Base-by-base conservation (phyloP, 1,284 basidiomycete species). In the Puccinia polysora region DNA sequence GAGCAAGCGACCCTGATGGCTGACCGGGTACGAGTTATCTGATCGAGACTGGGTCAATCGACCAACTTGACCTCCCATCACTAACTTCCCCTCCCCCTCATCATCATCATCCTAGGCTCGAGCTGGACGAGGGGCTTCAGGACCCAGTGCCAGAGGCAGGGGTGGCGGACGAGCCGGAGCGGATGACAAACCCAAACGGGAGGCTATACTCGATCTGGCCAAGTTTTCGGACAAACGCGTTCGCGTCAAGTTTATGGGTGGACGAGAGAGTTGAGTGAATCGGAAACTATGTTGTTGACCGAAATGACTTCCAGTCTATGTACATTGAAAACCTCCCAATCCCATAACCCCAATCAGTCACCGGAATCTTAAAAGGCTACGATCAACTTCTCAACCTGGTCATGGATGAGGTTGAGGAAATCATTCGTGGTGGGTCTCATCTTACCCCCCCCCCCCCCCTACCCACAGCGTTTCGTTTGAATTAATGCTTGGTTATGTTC, bases 351-450 rank as follows among this genome's bases (percentile, higher is more conserved):
- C n/a, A n/a, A 49, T 4, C 28, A 97, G 96, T 97, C 55, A 89
- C 87, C 18, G 95, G 95, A 10, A 84, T 89, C 14, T 82, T 98
- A 75, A 98, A 98, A 81, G 95, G 95, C 14, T 97, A 88, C 78
- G 96, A 98, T 81, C 94, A 97, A 78, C 84, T 98, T 52, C 86
- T 98, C 77, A 98, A 98, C 81, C 86, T 98, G 70, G 95, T 95
- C 60, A 85, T 95, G 69, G 92, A 94, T 80, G 88, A 93, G 71
- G 90, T 94, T 4, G 84, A 87, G 76, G 92, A 94, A 80, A 83
- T 86, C 28, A 71, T 91, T 7, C 84, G 85, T 80, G 86, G 90
- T 88, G 25, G 23, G 77, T 38, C 2, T 0, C 6, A 52, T 2
- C 4, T 32, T n/a, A 45, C 40, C 40, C 10, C 12, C n/a, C n/a